A percentile compares a stretch with the other conserved stretches of the same genome.
These are phyloP conservation scores for Achlya hypogyna DNA, from an alignment of 352 stramenopile species.

Conservation along the genomic window DNA sequence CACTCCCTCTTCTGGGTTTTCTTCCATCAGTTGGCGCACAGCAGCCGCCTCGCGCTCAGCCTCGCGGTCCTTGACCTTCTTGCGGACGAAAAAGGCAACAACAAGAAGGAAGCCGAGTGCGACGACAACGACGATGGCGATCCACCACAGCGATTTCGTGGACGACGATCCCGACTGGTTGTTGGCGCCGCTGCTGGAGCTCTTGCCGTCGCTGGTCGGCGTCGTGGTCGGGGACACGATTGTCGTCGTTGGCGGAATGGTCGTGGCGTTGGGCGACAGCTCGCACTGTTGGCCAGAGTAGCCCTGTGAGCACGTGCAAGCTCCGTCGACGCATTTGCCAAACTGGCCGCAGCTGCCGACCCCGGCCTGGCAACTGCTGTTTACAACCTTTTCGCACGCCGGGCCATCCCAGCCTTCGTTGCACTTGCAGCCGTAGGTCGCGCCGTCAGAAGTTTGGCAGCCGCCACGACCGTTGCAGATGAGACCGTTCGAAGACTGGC, in stretches of 20 bases:
- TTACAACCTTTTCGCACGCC: slow-evolving; percentile 46
- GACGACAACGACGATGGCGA: slow-evolving; percentile 37
- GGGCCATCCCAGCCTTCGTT: slow-evolving; percentile 60
- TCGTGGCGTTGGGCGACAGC: slow-evolving; percentile 23
- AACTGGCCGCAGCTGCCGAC: slow-evolving; percentile 37
- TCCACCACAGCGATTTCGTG: not conserved
- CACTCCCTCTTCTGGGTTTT: slow-evolving; percentile 23
- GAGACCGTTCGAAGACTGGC: slow-evolving; percentile 15
- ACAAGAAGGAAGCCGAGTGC: slow-evolving; percentile 33
- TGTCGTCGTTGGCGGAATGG: not conserved
- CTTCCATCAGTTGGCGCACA: slow-evolving; percentile 27
- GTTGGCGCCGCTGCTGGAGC: slow-evolving; percentile 29
- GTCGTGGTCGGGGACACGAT: slow-evolving; percentile 15
- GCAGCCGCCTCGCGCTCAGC: slow-evolving; percentile 35
- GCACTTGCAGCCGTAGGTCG: slow-evolving; percentile 44
- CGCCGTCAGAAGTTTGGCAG: slow-evolving; percentile 28
- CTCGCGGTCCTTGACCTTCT: slow-evolving; percentile 56
- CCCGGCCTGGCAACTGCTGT: slow-evolving; percentile 35
- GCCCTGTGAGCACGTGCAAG: slow-evolving; percentile 31
- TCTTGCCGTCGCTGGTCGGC: slow-evolving; percentile 26
- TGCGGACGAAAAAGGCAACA: slow-evolving; percentile 59
- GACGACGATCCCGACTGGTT: not conserved
- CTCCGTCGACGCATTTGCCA: slow-evolving; percentile 32
- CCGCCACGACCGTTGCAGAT: slow-evolving; percentile 61
- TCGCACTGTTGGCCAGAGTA: slow-evolving; percentile 46